Conservation (phyloP, 2,329 filamentous ascomycete genomes). For the Penicillium hordei region DNA sequence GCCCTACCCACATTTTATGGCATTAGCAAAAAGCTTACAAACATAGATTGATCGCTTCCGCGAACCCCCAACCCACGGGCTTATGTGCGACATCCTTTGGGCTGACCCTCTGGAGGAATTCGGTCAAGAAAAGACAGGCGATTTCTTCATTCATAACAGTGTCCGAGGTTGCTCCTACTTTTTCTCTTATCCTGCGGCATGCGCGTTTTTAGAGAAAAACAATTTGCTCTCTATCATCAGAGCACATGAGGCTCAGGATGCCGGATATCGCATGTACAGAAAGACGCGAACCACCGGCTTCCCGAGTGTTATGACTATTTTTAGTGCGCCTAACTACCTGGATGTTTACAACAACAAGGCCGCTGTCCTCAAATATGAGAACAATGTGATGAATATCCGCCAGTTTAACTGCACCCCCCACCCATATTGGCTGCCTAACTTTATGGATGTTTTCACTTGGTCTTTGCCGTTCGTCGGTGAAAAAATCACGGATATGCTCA, state of each 20-base stretch:
- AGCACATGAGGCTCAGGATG: slow-evolving; percentile 97
- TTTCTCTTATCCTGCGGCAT: slow-evolving; percentile 96
- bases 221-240: slow-evolving; percentile 96
- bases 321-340: slow-evolving; percentile 97
- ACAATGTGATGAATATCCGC: slow-evolving; percentile 99
- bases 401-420: slow-evolving; percentile 99
- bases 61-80: slow-evolving; percentile 91
- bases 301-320: slow-evolving; percentile 99
- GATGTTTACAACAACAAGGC: slow-evolving; percentile 99
- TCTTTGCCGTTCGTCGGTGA: slow-evolving; percentile 97
- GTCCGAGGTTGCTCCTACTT: slow-evolving; percentile 99
- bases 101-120: slow-evolving; percentile 97
- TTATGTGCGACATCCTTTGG: slow-evolving; percentile 99
- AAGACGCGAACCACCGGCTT: slow-evolving; percentile 98
- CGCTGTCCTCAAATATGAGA: slow-evolving; percentile 97
- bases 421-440: slow-evolving; percentile 99
- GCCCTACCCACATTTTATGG: background rate
- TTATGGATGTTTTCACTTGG: slow-evolving; percentile 99
- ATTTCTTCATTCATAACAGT: slow-evolving; percentile 97
- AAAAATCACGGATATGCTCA: slow-evolving; percentile 99
- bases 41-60: slow-evolving; percentile 90
- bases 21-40: background rate
- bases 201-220: slow-evolving; percentile 97
- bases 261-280: slow-evolving; percentile 97
- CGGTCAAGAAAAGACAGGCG: slow-evolving; percentile 95